Percentiles rank a stretch among this genome's conserved stretches.
These are phyloP conservation scores for Lichina pygmaea DNA, from an alignment of 495 filamentous ascomycete genomes.

Conservation along the genomic window DNA sequence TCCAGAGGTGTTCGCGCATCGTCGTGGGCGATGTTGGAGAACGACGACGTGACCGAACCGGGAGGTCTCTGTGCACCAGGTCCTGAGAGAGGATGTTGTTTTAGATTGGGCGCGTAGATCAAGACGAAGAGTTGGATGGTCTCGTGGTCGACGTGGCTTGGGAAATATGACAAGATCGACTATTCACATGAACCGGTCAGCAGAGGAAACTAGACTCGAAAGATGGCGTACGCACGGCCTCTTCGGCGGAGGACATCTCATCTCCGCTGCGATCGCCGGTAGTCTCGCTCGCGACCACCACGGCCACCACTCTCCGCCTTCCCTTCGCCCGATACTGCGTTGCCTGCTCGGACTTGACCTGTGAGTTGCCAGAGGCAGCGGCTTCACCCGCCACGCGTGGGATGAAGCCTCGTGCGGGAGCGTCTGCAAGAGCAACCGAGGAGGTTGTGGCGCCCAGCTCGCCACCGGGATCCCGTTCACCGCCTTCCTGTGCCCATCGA, in stretches of 20 bases:
- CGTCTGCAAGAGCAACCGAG: too few species aligned
- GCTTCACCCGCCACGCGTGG: too few species aligned
- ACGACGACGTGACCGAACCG: constrained; percentile 54
- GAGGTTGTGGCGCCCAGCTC: background rate
- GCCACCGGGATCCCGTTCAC: constrained; percentile 5
- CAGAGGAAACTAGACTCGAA: background rate
- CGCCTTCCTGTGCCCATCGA: constrained; percentile 62
- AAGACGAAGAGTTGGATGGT: constrained; percentile 54
- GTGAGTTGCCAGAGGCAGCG: too few species aligned
- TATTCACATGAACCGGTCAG: constrained; percentile 10
- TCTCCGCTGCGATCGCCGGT: constrained; percentile 29
- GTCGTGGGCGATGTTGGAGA: constrained; percentile 60
- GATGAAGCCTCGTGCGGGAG: too few species aligned
- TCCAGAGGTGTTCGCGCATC: constrained; percentile 43
- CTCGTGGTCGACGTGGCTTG: constrained; percentile 37
- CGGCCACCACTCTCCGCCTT: constrained; percentile 48
- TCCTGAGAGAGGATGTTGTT: constrained; percentile 27
- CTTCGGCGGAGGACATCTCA: constrained; percentile 31
- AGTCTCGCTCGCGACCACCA: constrained; percentile 60
- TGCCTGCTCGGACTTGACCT: too few species aligned
- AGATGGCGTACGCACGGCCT: constrained; percentile 34
- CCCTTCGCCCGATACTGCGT: background rate
- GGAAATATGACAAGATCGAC: constrained; percentile 79
- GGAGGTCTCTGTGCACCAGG: constrained; percentile 19
- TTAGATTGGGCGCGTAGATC: constrained; percentile 62